Conservation (phyloP, 192 early-diverging fungal species). For the Geranomyces michiganensis region DNA sequence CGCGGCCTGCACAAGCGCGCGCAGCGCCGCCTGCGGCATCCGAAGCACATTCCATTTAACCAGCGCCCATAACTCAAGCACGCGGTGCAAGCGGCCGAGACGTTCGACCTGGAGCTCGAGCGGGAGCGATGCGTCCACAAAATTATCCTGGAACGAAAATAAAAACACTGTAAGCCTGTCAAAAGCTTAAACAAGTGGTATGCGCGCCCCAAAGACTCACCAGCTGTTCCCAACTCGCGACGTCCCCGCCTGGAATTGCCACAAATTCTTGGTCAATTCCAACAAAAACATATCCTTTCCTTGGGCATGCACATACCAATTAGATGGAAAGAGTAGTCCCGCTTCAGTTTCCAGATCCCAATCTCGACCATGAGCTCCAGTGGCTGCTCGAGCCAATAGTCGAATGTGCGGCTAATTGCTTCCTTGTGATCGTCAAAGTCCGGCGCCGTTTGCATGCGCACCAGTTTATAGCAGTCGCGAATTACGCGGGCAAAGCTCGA, state of each 20-base stretch:
- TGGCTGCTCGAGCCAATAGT: slow-evolving; percentile 49
- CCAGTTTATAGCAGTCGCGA: slow-evolving; percentile 36
- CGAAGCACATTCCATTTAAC: slow-evolving; percentile 29
- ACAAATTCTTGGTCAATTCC: not conserved
- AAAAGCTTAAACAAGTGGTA: too few relatives aligned
- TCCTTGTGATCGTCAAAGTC: slow-evolving; percentile 44
- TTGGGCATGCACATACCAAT: slow-evolving; percentile 29
- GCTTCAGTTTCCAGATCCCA: slow-evolving; percentile 46
- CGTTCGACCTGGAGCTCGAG: slow-evolving; percentile 35
- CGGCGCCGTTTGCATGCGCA: slow-evolving; percentile 32
- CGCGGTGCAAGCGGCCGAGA: slow-evolving; percentile 28
- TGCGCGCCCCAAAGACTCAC: not conserved
- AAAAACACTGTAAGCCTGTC: too few relatives aligned
- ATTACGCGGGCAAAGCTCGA: slow-evolving; percentile 35
- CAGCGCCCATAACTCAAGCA: slow-evolving; percentile 35
- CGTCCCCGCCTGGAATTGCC: not conserved
- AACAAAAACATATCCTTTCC: not conserved
- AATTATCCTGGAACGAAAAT: not conserved
- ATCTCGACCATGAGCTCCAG: slow-evolving; percentile 46
- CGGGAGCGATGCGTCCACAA: slow-evolving; percentile 34
- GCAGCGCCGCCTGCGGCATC: slow-evolving; percentile 34
- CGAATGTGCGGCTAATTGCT: slow-evolving; percentile 35
- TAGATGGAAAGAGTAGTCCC: slow-evolving; percentile 38
- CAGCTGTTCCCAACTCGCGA: not conserved
- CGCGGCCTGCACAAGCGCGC: slow-evolving; percentile 29